These are phyloP conservation scores for Radiomyces spectabilis DNA, from an alignment of 192 early-diverging fungal genomes.

Conservation along the genomic window DNA sequence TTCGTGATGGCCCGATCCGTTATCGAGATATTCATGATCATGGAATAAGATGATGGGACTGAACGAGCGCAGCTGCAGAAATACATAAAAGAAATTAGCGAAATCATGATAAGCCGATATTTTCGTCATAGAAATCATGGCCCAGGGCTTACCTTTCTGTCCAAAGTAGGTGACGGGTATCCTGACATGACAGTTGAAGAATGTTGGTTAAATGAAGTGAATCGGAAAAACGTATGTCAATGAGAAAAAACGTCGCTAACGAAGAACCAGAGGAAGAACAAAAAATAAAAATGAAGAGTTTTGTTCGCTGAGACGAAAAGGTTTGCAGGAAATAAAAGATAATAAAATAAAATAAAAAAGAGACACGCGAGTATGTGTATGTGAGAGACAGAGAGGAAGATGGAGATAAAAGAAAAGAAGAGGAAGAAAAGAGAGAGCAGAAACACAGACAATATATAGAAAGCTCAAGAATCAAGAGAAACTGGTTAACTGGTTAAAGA, in stretches of 20 bases:
- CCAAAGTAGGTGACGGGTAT: too few relatives aligned
- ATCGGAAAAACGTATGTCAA: too few relatives aligned
- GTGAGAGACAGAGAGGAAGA: neutral
- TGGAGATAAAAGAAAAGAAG: too few relatives aligned
- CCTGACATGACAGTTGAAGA: too few relatives aligned
- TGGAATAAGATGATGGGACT: conserved; percentile 29
- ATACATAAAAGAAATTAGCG: neutral
- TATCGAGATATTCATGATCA: conserved; percentile 23
- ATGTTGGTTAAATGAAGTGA: too few relatives aligned
- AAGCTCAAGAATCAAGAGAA: conserved; percentile 2
- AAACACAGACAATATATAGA: too few relatives aligned
- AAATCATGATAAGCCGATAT: neutral
- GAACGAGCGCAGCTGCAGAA: conserved; percentile 18
- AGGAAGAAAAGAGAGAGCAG: neutral
- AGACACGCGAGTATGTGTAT: neutral
- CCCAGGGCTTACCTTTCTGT: too few relatives aligned
- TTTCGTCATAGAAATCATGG: neutral
- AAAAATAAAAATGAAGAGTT: neutral
- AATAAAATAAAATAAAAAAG: conserved; percentile 1
- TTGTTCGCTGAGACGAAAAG: too few relatives aligned
- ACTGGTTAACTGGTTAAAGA: neutral
- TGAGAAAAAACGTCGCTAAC: too few relatives aligned
- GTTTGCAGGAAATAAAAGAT: too few relatives aligned
- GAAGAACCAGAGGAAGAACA: neutral
- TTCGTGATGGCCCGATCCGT: conserved; percentile 11